phyloP scores from a whole-genome alignment of 257 asterid genomes.

The Lantana camara region DNA sequence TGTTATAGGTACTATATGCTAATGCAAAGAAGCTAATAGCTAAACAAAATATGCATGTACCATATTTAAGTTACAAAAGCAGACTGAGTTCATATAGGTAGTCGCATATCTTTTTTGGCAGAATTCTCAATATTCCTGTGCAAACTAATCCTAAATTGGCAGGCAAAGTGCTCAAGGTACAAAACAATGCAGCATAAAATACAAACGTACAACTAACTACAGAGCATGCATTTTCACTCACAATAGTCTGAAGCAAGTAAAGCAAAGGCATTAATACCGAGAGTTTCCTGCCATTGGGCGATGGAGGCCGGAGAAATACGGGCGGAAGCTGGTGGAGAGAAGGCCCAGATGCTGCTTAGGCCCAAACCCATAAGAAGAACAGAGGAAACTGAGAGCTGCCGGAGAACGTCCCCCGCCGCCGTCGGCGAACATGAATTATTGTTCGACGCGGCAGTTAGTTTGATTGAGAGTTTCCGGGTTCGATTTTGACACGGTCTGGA shows the following conservation, averaged over 20 bases:
- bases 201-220: too few species aligned
- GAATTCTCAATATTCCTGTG: neutral
- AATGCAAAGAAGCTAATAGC: neutral
- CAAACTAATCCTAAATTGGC: neutral
- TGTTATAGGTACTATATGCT: neutral
- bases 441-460: conserved; percentile 24
- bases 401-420: conserved; percentile 46
- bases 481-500: conserved; percentile 25
- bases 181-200: conserved; percentile 10
- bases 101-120: neutral
- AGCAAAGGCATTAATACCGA: conserved; percentile 34
- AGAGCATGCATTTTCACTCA: neutral
- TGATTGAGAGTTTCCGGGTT: conserved; percentile 20
- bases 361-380: conserved; percentile 49
- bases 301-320: conserved; percentile 30
- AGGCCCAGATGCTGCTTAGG: conserved; percentile 42
- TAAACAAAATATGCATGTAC: too few species aligned
- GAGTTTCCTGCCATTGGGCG: conserved; percentile 31
- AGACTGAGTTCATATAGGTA: neutral
- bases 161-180: neutral
- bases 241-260: conserved; percentile 10
- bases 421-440: conserved; percentile 28
- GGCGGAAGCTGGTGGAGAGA: conserved; percentile 43
- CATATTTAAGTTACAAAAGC: neutral
- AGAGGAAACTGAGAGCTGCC: conserved; percentile 46